Evolutionary conservation across 306 rosid genomes (phyloP).

Genomic region (Sindora glabra): DNA sequence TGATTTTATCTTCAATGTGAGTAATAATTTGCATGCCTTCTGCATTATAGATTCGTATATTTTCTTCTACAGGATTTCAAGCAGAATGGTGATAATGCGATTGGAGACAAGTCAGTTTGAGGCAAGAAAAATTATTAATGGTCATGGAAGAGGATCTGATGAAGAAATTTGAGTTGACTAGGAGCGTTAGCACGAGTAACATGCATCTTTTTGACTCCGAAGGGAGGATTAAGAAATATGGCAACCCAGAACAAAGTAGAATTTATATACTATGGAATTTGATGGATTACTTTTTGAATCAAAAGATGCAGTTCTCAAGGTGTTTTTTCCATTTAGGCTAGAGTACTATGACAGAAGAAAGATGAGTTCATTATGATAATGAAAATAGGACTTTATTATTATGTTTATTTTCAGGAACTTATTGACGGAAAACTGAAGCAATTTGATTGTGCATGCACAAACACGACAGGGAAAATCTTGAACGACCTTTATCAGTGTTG

Average conservation of each 20-base stretch:
- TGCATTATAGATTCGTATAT: neutral
- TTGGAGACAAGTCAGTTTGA: constrained; percentile 33
- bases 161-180: constrained; percentile 43
- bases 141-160: constrained; percentile 47
- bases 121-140: constrained; percentile 16
- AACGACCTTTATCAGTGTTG: constrained; percentile 37
- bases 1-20: too few relatives aligned
- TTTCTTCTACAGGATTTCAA: constrained; percentile 29
- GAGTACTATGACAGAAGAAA: constrained; percentile 44
- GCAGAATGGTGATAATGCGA: constrained; percentile 45
- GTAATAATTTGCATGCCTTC: too few relatives aligned
- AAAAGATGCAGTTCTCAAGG: constrained; percentile 47
- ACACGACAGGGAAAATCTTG: constrained; percentile 49
- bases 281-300: neutral
- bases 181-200: constrained; percentile 33
- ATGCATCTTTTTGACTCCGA: constrained; percentile 48
- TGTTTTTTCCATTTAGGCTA: constrained; percentile 38
- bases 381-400: too few relatives aligned
- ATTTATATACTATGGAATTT: too few relatives aligned
- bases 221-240: constrained; percentile 49
- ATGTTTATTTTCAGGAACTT: too few relatives aligned
- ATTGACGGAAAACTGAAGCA: too few relatives aligned
- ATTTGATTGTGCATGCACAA: too few relatives aligned
- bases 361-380: too few relatives aligned
- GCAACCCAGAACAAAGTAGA: constrained; percentile 51